These are phyloP conservation scores for Fagopyrum homotropicum DNA, from an alignment of 148 eudicot species.

Conservation along the genomic window DNA sequence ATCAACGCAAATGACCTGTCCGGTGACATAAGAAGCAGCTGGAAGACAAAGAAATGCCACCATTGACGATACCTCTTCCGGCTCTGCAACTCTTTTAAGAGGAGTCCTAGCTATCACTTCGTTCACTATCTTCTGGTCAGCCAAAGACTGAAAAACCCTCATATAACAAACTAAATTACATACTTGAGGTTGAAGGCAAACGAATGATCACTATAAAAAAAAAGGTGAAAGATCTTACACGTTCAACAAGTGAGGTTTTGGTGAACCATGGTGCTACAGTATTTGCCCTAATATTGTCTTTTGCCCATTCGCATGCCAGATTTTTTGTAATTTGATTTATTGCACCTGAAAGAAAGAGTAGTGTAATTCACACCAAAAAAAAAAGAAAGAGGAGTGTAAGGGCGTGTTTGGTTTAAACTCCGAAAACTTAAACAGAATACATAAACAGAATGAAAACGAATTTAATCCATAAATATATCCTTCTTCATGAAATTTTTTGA, in stretches of 20 bases:
- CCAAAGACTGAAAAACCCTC: slow-evolving; percentile 33
- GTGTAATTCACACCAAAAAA: too few species aligned
- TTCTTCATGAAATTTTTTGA: too few species aligned
- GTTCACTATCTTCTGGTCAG: slow-evolving; percentile 42
- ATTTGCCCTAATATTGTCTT: slow-evolving; percentile 20
- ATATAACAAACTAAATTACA: background rate
- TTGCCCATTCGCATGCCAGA: slow-evolving; percentile 49
- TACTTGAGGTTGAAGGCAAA: background rate
- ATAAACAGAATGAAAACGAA: too few species aligned
- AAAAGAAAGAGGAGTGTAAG: slow-evolving; percentile 11
- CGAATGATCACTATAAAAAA: background rate
- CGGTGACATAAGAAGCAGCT: slow-evolving; percentile 83
- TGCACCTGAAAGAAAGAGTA: slow-evolving; percentile 40
- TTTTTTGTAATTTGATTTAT: slow-evolving; percentile 59
- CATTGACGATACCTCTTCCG: slow-evolving; percentile 71
- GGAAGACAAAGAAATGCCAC: slow-evolving; percentile 85
- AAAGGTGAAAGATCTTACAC: slow-evolving; percentile 9
- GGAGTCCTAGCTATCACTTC: slow-evolving; percentile 53
- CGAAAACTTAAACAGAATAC: too few species aligned
- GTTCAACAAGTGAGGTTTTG: slow-evolving; percentile 13
- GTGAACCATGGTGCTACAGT: slow-evolving; percentile 18
- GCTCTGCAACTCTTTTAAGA: slow-evolving; percentile 50
- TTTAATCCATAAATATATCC: too few species aligned
- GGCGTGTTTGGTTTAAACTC: too few species aligned
- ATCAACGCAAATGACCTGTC: slow-evolving; percentile 71